These are phyloP conservation scores for Artemisia annua DNA, from an alignment of 129 eudicot species.

Conservation along the genomic window DNA sequence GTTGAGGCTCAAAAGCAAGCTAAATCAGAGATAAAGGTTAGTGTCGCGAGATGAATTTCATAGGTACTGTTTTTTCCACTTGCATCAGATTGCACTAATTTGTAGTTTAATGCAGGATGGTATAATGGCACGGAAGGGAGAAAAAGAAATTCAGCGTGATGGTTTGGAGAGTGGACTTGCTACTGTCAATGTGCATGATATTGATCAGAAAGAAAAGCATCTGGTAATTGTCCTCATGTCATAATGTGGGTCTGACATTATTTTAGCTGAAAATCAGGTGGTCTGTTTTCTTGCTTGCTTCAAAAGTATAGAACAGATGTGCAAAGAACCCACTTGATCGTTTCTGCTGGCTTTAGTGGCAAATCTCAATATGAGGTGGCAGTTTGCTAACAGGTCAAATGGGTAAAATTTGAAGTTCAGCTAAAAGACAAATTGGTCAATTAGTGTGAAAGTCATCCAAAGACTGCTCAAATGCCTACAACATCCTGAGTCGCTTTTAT, in stretches of 20 bases:
- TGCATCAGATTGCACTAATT: slow-evolving; percentile 19
- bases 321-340: not conserved
- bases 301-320: slow-evolving; percentile 7
- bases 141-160: slow-evolving; percentile 59
- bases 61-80: slow-evolving; percentile 3
- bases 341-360: no score
- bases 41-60: slow-evolving; percentile 4
- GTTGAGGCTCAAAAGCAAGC: slow-evolving; percentile 52
- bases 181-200: slow-evolving; percentile 31
- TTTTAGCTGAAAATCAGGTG: slow-evolving; percentile 2
- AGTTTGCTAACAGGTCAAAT: slow-evolving; percentile 1
- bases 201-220: slow-evolving; percentile 75
- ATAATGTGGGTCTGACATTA: slow-evolving; percentile 1
- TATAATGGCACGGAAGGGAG: slow-evolving; percentile 43
- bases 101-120: slow-evolving; percentile 41
- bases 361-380: not conserved
- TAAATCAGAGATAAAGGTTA: slow-evolving; percentile 60
- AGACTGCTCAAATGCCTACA: not conserved
- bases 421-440: not conserved
- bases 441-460: not conserved
- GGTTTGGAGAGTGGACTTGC: slow-evolving; percentile 47
- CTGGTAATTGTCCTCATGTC: slow-evolving; percentile 41
- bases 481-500: not conserved
- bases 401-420: slow-evolving; percentile 1
- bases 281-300: slow-evolving; percentile 22